Conservation (phyloP, 257 asterid genomes). For the Nicotiana tabacum region DNA sequence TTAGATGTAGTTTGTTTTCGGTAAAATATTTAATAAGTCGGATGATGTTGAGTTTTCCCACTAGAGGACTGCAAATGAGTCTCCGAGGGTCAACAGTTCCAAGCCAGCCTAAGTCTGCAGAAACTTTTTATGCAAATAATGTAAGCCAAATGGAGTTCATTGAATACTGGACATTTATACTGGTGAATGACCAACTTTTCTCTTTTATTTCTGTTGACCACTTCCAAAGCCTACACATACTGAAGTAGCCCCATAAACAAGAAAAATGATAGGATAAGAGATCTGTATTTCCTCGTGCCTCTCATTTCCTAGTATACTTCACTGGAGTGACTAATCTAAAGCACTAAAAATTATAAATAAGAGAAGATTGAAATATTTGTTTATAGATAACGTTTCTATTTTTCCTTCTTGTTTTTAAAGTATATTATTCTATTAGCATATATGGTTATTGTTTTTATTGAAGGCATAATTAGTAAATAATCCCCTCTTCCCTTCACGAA, state of each 20-base stretch:
- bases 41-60: background rate
- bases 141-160: background rate
- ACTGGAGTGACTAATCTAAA: background rate
- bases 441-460: background rate
- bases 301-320: background rate
- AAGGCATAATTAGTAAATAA: background rate
- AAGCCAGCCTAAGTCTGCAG: background rate
- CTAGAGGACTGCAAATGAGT: background rate
- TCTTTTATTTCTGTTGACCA: background rate
- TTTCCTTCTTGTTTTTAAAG: background rate
- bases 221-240: background rate
- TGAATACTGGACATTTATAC: background rate
- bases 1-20: background rate
- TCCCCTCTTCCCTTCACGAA: background rate
- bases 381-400: background rate
- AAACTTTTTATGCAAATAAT: background rate
- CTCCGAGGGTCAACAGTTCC: background rate
- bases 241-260: background rate
- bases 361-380: background rate
- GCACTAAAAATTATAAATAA: background rate
- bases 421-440: background rate
- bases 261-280: background rate
- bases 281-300: background rate
- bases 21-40: background rate
- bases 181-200: background rate